These are phyloP conservation scores for Alternaria incomplexa DNA, from an alignment of 2,329 filamentous ascomycete species.

Conservation along the genomic window DNA sequence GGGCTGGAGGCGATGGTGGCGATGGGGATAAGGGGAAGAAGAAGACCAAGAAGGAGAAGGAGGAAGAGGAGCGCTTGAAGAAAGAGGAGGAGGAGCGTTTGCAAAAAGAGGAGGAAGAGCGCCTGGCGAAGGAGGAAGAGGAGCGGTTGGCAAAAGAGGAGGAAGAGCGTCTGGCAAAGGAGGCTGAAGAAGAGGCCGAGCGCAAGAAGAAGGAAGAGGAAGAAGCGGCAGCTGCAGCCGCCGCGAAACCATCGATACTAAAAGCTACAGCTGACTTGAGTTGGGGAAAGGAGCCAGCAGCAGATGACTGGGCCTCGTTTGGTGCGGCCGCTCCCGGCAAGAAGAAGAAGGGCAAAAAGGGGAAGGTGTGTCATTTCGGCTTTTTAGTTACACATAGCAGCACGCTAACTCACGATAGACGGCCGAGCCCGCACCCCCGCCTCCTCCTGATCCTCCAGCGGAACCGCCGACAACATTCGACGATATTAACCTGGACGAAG, in stretches of 20 bases:
- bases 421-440: constrained; percentile 35
- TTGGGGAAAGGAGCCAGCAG: constrained; percentile 36
- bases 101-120: constrained; percentile 44
- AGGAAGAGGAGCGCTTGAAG: constrained; percentile 45
- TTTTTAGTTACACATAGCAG: constrained; percentile 36
- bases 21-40: constrained; percentile 44
- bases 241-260: constrained; percentile 35
- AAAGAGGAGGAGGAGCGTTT: constrained; percentile 48
- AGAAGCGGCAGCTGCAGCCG: constrained; percentile 39
- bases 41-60: constrained; percentile 51
- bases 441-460: constrained; percentile 37
- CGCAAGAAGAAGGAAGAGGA: constrained; percentile 44
- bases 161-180: constrained; percentile 44
- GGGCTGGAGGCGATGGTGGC: constrained; percentile 40
- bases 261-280: constrained; percentile 32
- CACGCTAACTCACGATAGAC: constrained; percentile 39
- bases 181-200: constrained; percentile 49
- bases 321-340: constrained; percentile 25
- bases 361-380: constrained; percentile 46
- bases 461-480: constrained; percentile 52
- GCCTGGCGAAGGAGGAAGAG: constrained; percentile 44
- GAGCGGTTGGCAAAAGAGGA: constrained; percentile 41
- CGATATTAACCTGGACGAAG: constrained; percentile 55
- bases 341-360: constrained; percentile 50
- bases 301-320: constrained; percentile 41